phyloP scores from a whole-genome alignment of 768 basidiomycete genomes.

The Collybia mongolica region DNA sequence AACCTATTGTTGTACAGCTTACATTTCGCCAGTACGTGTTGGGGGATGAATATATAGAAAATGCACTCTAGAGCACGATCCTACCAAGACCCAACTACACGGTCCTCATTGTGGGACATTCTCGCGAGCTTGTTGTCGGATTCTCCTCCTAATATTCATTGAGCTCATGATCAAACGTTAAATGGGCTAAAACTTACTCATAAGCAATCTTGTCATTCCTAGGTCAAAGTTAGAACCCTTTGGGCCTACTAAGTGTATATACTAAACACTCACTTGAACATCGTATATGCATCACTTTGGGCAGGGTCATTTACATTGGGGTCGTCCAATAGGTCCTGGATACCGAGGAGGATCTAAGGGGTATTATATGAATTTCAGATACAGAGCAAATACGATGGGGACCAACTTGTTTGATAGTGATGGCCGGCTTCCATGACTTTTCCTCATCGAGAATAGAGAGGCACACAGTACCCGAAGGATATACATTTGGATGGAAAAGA shows the following conservation, averaged over 20 bases:
- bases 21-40: not conserved
- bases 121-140: constrained; percentile 86
- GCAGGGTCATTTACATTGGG: constrained; percentile 98
- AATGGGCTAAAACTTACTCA: constrained; percentile 53
- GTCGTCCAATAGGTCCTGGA: constrained; percentile 93
- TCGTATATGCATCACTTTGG: constrained; percentile 96
- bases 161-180: constrained; percentile 2
- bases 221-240: constrained; percentile 8
- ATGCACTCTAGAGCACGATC: not conserved
- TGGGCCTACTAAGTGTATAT: not conserved
- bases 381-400: not conserved
- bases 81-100: constrained; percentile 2
- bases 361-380: not conserved
- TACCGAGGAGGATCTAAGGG: constrained; percentile 85
- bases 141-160: constrained; percentile 56
- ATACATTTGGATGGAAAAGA: constrained; percentile 97
- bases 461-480: constrained; percentile 98
- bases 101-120: constrained; percentile 80
- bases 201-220: constrained; percentile 95
- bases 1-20: not conserved
- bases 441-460: constrained; percentile 98
- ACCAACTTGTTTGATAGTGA: constrained; percentile 95
- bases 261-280: constrained; percentile 82
- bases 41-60: too few relatives aligned
- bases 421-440: constrained; percentile 98